phyloP scores from a whole-genome alignment of 202 grass and related monocot genomes.

The Miscanthus sacchariflorus region DNA sequence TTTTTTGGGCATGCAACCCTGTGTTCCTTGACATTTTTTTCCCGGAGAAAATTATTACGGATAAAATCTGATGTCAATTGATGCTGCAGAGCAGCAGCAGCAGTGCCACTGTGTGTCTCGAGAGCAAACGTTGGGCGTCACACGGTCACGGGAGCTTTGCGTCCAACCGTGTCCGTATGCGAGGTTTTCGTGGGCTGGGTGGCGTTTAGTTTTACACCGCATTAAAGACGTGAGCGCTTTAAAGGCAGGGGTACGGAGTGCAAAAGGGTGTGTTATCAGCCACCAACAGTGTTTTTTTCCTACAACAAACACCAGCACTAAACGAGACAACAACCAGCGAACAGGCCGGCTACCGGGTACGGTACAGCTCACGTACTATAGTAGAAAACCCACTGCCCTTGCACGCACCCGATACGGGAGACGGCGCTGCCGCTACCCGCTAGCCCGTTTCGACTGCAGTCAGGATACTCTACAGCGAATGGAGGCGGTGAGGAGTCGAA shows the following conservation, averaged over 20 bases:
- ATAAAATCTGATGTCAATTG: no score
- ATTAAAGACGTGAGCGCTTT: conserved; percentile 44
- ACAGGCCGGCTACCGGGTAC: not conserved
- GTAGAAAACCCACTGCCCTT: not conserved
- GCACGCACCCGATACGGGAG: no score
- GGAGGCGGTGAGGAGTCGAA: not conserved
- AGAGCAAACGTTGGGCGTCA: not conserved
- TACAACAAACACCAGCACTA: no score
- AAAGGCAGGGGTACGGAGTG: conserved; percentile 28
- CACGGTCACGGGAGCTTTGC: conserved; percentile 46
- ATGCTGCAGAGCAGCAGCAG: not conserved
- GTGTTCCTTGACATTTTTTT: not conserved
- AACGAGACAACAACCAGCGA: no score
- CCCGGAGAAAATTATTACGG: no score
- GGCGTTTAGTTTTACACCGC: conserved; percentile 34
- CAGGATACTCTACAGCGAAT: not conserved
- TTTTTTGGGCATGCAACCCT: not conserved
- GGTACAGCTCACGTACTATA: conserved; percentile 15
- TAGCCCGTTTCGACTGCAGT: not conserved
- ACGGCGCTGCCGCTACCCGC: not conserved
- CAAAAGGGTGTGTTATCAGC: conserved; percentile 11
- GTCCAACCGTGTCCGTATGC: not conserved
- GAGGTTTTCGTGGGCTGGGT: not conserved
- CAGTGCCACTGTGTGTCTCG: no score
- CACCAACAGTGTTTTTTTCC: no score